phyloP scores from a whole-genome alignment of 768 basidiomycete species.

The Lactifluus subvellereus region DNA sequence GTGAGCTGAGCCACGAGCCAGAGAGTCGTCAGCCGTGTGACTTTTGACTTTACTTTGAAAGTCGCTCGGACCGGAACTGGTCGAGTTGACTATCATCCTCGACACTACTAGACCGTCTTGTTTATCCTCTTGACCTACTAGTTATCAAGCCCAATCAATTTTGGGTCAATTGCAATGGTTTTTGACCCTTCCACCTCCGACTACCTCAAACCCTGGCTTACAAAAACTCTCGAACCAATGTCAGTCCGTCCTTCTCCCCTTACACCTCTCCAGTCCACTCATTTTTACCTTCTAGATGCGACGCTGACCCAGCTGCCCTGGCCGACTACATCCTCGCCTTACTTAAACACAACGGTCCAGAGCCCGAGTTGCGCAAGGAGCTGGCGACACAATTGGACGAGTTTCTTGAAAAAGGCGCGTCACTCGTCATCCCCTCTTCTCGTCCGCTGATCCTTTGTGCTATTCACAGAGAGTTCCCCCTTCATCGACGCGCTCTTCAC shows the following conservation, averaged over 20 bases:
- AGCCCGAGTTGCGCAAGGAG: constrained; percentile 76
- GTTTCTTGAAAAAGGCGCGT: constrained; percentile 84
- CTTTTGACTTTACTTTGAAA: neutral
- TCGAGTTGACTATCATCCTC: neutral
- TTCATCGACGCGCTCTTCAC: constrained; percentile 88
- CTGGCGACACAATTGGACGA: constrained; percentile 75
- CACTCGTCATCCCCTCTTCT: constrained; percentile 9
- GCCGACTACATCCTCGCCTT: constrained; percentile 93
- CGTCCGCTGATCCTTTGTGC: constrained; percentile 14
- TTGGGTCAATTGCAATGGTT: constrained; percentile 43
- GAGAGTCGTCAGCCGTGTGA: neutral
- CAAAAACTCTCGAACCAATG: constrained; percentile 89
- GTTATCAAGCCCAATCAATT: neutral
- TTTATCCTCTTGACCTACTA: neutral
- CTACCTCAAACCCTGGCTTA: constrained; percentile 83
- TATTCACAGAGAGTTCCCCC: constrained; percentile 48
- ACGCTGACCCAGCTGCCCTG: constrained; percentile 90
- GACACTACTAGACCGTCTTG: neutral
- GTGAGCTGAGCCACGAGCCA: no score
- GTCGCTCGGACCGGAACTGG: no score
- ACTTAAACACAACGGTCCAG: constrained; percentile 82
- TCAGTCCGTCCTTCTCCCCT: constrained; percentile 34
- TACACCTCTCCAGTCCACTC: constrained; percentile 5
- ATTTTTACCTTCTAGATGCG: constrained; percentile 55
- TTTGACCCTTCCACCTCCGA: constrained; percentile 57